Conservation (phyloP, 768 basidiomycete species). For the Gautieria morchelliformis region DNA sequence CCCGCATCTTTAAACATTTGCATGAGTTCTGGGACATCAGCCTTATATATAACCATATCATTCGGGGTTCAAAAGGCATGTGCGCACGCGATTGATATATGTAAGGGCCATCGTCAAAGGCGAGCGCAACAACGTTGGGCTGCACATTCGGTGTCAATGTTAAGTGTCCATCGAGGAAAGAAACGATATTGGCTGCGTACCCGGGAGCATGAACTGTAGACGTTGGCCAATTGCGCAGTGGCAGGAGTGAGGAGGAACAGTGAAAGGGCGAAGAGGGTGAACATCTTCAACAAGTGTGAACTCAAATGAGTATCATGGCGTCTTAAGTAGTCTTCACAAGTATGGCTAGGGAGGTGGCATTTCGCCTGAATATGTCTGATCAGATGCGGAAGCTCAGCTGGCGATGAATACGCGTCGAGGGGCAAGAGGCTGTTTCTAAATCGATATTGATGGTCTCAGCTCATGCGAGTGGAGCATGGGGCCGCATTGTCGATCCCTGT, state of each 20-base stretch:
- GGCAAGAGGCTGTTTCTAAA: too few relatives aligned
- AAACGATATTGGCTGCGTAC: background rate
- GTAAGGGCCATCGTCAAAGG: constrained; percentile 19
- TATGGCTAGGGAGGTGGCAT: too few relatives aligned
- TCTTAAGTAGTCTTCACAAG: too few relatives aligned
- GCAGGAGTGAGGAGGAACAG: background rate
- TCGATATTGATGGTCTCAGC: too few relatives aligned
- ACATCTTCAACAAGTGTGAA: background rate
- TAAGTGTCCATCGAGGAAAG: background rate
- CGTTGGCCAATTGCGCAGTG: background rate
- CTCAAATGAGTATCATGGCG: too few relatives aligned
- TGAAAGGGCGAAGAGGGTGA: background rate
- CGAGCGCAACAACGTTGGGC: constrained; percentile 13
- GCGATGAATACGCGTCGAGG: too few relatives aligned
- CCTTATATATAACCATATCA: background rate
- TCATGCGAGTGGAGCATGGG: too few relatives aligned
- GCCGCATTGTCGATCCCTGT: too few relatives aligned
- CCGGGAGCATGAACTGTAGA: background rate
- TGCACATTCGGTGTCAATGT: background rate
- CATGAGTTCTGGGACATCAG: background rate
- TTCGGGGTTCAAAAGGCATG: background rate
- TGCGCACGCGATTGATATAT: constrained; percentile 12
- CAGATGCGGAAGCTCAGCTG: too few relatives aligned
- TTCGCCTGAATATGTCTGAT: too few relatives aligned
- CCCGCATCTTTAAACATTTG: background rate